phyloP scores from a whole-genome alignment of 2,329 filamentous ascomycete species.

The Graphiopsis chlorocephala region DNA sequence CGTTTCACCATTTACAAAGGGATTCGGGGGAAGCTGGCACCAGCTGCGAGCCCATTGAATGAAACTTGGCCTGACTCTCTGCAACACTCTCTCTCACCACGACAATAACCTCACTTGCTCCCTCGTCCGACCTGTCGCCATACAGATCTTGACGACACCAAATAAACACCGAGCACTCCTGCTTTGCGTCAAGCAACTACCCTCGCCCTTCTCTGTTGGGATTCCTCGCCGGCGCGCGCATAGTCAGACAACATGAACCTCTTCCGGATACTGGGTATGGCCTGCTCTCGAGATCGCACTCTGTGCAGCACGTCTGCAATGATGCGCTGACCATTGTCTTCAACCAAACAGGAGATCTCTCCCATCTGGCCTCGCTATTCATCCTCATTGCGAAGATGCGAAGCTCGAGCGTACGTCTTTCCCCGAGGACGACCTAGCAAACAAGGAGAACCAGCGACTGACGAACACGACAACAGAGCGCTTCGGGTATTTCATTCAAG shows the following conservation, averaged over 20 bases:
- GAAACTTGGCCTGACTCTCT: slow-evolving; percentile 10
- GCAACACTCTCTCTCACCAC: background rate
- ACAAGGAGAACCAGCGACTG: background rate
- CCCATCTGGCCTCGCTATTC: slow-evolving; percentile 89
- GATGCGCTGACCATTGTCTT: slow-evolving; percentile 16
- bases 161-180: background rate
- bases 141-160: background rate
- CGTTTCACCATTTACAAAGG: slow-evolving; percentile 12
- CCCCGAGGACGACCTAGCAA: background rate
- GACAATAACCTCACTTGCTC: background rate
- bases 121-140: background rate
- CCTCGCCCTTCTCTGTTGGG: background rate
- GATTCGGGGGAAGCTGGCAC: slow-evolving; percentile 11
- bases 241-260: slow-evolving; percentile 57
- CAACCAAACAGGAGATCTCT: slow-evolving; percentile 75
- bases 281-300: slow-evolving; percentile 2
- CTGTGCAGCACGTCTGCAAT: slow-evolving; percentile 8
- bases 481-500: slow-evolving; percentile 97
- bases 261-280: slow-evolving; percentile 64
- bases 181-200: background rate
- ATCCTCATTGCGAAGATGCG: slow-evolving; percentile 97
- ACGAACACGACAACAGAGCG: slow-evolving; percentile 63
- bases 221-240: slow-evolving; percentile 11
- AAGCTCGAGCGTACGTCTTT: slow-evolving; percentile 67
- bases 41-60: background rate